Conservation (phyloP, 129 eudicot species). For the Flaveria bidentis region DNA sequence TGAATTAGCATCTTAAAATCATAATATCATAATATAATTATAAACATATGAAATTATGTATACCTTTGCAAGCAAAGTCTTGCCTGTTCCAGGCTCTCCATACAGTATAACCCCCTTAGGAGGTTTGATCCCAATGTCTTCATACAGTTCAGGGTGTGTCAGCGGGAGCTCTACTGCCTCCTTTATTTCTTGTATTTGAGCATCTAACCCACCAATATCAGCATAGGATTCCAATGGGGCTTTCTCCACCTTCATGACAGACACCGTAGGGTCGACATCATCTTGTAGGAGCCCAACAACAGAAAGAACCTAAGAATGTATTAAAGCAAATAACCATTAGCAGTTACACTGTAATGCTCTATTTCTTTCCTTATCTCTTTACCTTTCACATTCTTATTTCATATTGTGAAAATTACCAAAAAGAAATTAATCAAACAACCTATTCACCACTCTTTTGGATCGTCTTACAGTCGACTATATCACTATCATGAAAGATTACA, state of each 20-base stretch:
- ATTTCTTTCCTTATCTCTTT: not conserved
- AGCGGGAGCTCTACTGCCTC: conserved; percentile 98
- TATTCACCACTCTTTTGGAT: not conserved
- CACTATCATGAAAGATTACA: not conserved
- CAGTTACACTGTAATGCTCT: not conserved
- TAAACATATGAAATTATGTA: not conserved
- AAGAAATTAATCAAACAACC: not conserved
- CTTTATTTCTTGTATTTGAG: conserved; percentile 96
- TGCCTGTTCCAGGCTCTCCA: conserved; percentile 99
- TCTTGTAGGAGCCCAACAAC: conserved; percentile 98
- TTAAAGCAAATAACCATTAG: not conserved
- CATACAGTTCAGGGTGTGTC: conserved; percentile 95
- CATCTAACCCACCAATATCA: conserved; percentile 96
- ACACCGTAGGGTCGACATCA: conserved; percentile 98
- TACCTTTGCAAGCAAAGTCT: conserved; percentile 97
- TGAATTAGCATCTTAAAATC: not conserved
- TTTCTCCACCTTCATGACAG: conserved; percentile 98
- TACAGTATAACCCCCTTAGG: conserved; percentile 97
- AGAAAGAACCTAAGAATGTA: conserved; percentile 73
- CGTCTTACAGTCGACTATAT: not conserved
- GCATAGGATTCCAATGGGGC: conserved; percentile 99
- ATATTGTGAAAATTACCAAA: not conserved
- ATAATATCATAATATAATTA: not conserved
- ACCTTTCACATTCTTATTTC: not conserved
- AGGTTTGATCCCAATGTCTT: conserved; percentile 97